A percentile compares a stretch with the other conserved stretches of the same genome.
Conservation (phyloP, 805 yeast species). For the Cyberlindnera suaveolens region DNA sequence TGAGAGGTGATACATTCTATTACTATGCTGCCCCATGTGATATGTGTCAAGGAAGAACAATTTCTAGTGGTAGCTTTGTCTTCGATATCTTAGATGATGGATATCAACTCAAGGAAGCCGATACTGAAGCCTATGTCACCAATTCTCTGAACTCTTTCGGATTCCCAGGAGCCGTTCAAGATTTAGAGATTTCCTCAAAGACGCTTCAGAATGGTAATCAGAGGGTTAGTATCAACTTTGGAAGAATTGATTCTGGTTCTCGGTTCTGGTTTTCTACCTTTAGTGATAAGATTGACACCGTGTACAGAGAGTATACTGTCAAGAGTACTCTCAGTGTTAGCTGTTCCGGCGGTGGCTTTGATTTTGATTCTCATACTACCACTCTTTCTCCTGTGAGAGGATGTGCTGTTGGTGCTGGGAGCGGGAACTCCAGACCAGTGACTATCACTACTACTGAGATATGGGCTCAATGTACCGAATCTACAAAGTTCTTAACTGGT, state of each 20-base stretch:
- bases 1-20: constrained; percentile 12
- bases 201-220: background rate
- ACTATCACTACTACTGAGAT: constrained; percentile 3
- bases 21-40: constrained; percentile 5
- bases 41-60: constrained; percentile 2
- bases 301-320: background rate
- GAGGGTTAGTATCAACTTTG: constrained; percentile 2
- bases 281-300: background rate
- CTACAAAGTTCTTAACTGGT: constrained; percentile 8
- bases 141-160: constrained; percentile 2
- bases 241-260: constrained; percentile 4
- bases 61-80: constrained; percentile 7
- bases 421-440: constrained; percentile 3
- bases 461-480: constrained; percentile 3
- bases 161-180: background rate
- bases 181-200: background rate
- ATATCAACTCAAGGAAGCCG: background rate
- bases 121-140: constrained; percentile 1
- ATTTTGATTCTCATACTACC: background rate
- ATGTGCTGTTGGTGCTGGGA: constrained; percentile 7
- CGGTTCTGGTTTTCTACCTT: constrained; percentile 8
- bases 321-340: background rate
- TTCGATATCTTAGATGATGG: background rate
- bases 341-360: background rate
- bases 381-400: constrained; percentile 2